Percentiles rank a stretch among this genome's conserved stretches.
These are phyloP conservation scores for Basipetospora chlamydospora DNA, from an alignment of 2,329 filamentous ascomycete genomes.

Conservation along the genomic window DNA sequence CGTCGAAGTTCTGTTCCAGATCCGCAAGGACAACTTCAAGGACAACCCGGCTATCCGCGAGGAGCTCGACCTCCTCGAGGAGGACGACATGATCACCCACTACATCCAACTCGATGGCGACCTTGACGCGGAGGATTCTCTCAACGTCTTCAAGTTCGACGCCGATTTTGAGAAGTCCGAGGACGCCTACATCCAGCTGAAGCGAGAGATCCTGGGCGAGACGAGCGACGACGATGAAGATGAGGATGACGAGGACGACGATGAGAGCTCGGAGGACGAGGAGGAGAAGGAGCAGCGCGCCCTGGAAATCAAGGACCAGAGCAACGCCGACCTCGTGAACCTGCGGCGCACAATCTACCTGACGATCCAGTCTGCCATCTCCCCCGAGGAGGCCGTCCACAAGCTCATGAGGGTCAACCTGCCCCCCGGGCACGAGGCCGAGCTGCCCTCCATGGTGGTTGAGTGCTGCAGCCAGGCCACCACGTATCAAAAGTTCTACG, in stretches of 20 bases:
- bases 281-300: conserved; percentile 67
- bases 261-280: conserved; percentile 56
- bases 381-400: conserved; percentile 93
- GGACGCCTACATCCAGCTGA: conserved; percentile 75
- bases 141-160: conserved; percentile 96
- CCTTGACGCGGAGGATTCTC: conserved; percentile 67
- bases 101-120: conserved; percentile 61
- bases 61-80: conserved; percentile 88
- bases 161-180: conserved; percentile 82
- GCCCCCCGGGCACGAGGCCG: conserved; percentile 71
- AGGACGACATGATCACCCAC: conserved; percentile 97
- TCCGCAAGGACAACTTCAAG: conserved; percentile 92
- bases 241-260: conserved; percentile 40
- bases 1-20: conserved; percentile 95
- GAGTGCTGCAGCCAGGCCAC: conserved; percentile 95
- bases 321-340: conserved; percentile 89
- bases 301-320: conserved; percentile 95
- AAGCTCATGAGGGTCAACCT: conserved; percentile 92
- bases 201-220: conserved; percentile 87
- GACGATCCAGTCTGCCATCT: conserved; percentile 91
- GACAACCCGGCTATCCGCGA: conserved; percentile 83
- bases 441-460: conserved; percentile 91
- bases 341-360: conserved; percentile 89
- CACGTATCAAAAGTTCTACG: conserved; percentile 96
- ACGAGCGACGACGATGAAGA: conserved; percentile 73